Evolutionary conservation across 2,329 filamentous ascomycete genomes (phyloP).

Genomic region (Ophiobolus disseminans): DNA sequence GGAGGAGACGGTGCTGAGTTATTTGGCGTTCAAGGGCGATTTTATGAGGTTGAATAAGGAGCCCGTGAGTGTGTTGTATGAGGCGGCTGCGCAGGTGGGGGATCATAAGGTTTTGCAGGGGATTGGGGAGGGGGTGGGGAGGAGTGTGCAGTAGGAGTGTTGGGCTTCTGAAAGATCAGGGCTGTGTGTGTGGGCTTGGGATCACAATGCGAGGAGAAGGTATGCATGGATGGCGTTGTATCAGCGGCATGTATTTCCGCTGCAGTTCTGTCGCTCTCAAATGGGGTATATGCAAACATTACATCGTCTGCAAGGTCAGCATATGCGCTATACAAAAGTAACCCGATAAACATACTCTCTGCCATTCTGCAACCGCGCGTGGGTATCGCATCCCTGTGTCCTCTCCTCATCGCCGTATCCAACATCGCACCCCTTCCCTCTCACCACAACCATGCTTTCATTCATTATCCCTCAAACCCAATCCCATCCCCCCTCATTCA

Average conservation of each 20-base stretch:
- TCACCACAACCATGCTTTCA: not conserved
- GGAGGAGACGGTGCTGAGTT: conserved; percentile 78
- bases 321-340: conserved; percentile 2
- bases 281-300: conserved; percentile 8
- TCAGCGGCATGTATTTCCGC: not conserved
- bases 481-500: conserved; percentile 18
- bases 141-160: conserved; percentile 38
- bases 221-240: not conserved
- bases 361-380: conserved; percentile 15
- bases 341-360: conserved; percentile 27
- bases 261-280: conserved; percentile 4
- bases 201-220: not conserved
- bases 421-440: not conserved
- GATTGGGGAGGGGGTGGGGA: conserved; percentile 45
- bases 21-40: conserved; percentile 92
- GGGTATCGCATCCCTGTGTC: conserved; percentile 19
- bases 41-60: conserved; percentile 87
- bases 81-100: conserved; percentile 87
- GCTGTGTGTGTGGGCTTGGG: not conserved
- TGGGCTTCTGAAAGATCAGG: conserved; percentile 8
- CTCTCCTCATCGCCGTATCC: conserved; percentile 9
- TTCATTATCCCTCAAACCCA: not conserved
- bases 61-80: conserved; percentile 86
- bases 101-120: conserved; percentile 72
- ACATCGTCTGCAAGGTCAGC: conserved; percentile 22